Percentiles rank a stretch among this genome's conserved stretches.
Conservation (phyloP, 345 rosid genomes). For the Nasturtium officinale region DNA sequence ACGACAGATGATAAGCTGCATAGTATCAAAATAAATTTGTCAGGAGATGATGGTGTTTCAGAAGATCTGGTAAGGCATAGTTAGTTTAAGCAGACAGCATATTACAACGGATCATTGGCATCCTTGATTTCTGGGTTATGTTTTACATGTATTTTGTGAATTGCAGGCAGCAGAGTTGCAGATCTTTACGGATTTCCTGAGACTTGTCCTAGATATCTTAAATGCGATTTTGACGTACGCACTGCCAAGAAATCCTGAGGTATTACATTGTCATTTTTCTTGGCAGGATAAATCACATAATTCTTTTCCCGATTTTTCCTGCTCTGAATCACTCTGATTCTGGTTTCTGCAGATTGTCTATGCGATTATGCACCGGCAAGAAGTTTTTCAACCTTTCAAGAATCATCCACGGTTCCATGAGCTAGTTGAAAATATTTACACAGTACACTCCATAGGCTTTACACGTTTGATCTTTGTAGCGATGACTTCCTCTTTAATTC, state of each 20-base stretch:
- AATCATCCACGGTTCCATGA: constrained; percentile 87
- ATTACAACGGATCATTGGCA: not conserved
- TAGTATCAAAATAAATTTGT: constrained; percentile 49
- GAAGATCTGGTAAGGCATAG: constrained; percentile 69
- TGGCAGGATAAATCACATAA: constrained; percentile 10
- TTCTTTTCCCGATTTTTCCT: not conserved
- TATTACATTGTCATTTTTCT: constrained; percentile 32
- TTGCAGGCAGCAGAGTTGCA: constrained; percentile 90
- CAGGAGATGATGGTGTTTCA: constrained; percentile 56
- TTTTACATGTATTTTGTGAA: constrained; percentile 20
- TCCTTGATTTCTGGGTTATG: constrained; percentile 18
- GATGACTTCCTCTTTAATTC: constrained; percentile 3
- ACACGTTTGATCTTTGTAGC: not conserved
- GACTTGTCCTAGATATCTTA: constrained; percentile 92
- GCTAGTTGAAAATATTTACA: constrained; percentile 86
- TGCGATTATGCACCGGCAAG: constrained; percentile 96
- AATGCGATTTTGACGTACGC: constrained; percentile 95
- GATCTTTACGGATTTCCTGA: constrained; percentile 91
- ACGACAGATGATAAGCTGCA: constrained; percentile 61
- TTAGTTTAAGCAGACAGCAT: constrained; percentile 18
- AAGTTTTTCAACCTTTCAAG: constrained; percentile 90
- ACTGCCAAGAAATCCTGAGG: constrained; percentile 96
- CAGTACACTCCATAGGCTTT: constrained; percentile 51
- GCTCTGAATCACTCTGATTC: constrained; percentile 19
- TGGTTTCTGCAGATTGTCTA: constrained; percentile 70